phyloP scores from a whole-genome alignment of 2,329 filamentous ascomycete species.

The Penicillium decumbens region DNA sequence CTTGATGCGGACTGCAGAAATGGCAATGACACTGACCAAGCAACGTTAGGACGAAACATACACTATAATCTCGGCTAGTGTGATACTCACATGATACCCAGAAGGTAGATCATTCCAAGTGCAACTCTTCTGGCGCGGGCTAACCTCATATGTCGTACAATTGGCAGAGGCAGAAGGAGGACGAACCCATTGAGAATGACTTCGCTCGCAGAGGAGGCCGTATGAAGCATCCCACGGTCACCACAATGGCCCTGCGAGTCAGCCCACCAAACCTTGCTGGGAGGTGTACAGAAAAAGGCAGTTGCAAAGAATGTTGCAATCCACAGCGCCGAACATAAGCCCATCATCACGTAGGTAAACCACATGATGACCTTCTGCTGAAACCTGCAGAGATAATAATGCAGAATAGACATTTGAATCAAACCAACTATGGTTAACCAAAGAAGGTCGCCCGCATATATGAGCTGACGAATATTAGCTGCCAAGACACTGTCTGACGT shows the following conservation, averaged over 20 bases:
- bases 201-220: constrained; percentile 8
- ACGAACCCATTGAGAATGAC: constrained; percentile 14
- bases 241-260: constrained; percentile 11
- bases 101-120: constrained; percentile 5
- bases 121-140: constrained; percentile 5
- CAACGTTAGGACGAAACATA: background rate
- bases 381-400: constrained; percentile 16
- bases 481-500: background rate
- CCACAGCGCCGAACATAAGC: constrained; percentile 13
- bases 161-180: constrained; percentile 7
- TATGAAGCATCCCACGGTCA: constrained; percentile 11
- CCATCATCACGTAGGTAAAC: constrained; percentile 8
- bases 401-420: constrained; percentile 17
- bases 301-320: constrained; percentile 15
- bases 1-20: constrained; percentile 12
- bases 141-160: constrained; percentile 5
- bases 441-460: constrained; percentile 18
- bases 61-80: background rate
- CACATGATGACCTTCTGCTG: constrained; percentile 5
- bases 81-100: constrained; percentile 16
- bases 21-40: constrained; percentile 9
- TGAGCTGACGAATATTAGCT: constrained; percentile 12
- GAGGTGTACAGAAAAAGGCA: constrained; percentile 16
- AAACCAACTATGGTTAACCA: constrained; percentile 12
- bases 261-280: constrained; percentile 12